Base-by-base conservation (phyloP, 352 stramenopile species). In the Pseudoperonospora humuli region DNA sequence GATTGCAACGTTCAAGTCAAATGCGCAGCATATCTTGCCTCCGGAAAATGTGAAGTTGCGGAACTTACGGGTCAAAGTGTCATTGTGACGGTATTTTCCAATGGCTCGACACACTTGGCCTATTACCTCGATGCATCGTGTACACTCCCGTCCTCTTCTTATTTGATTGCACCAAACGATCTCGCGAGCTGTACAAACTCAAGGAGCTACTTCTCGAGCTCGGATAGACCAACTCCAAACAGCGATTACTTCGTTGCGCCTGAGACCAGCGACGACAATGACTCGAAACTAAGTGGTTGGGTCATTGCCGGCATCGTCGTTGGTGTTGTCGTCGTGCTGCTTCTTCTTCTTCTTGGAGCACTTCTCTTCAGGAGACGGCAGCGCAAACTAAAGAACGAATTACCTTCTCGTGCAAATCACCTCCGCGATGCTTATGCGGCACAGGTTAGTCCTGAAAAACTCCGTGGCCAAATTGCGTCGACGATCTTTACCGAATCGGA, bases 181-280 rank as follows among this genome's bases (percentile, higher is more conserved):
- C 5, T 64, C 19, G 36, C 21, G 5, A 50, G 23, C 13, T 54
- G 61, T 20, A 38, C 25, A 13, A 64, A 54, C 20, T 23, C 9
- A 0, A 50, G 43, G n/a, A 61, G 45, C 20, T 67, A 57, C n/a
- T 67, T 57, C 34, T 61, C 54, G 14, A 64, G 41, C 31, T 37
- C 19, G 13, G 40, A n/a, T 6, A 45, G 38, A 11, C 40, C 51
- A 3, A 20, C n/a, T 5, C 49, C 45, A 5, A 58, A 33, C 28
- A 49, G 39, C 6, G 24, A 7, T 15, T 14, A n/a, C n/a, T n/a
- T n/a, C n/a, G n/a, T n/a, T n/a, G n/a, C n/a, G n/a, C n/a, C n/a
- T n/a, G n/a, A n/a, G n/a, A n/a, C 31, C n/a, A 55, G 29, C 21
- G 39, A 56, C 23, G 32, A 24, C 10, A 53, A 26, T 4, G 23